Base-by-base conservation (phyloP, 176 grass and related monocot genomes). In the Pontederia crassipes region DNA sequence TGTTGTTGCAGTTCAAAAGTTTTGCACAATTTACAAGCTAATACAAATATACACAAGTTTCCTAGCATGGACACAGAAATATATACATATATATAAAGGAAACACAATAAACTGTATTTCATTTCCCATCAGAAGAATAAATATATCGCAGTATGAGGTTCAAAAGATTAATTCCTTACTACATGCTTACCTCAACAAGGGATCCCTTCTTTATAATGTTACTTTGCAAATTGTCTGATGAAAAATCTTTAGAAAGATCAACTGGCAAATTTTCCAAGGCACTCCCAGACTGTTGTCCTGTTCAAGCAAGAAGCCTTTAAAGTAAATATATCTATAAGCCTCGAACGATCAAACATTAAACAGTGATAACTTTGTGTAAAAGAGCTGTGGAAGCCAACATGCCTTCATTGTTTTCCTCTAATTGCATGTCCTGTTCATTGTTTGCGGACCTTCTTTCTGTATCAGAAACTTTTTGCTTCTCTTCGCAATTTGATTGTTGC, bases 131-230 rank as follows among this genome's bases (percentile, higher is more conserved):
- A 58, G 1, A 28, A 11, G 13, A 58, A 64, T 24, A 27, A 11
- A 20, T 49, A 35, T 35, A 35, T 49, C 10, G 8, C 45, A 49
- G 3, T 10, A 26, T 64, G 40, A 2, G 48, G 29, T 35, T 35
- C 29, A 49, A 17, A 50, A 50, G 15, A 17, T n/a, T 9, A 45
- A 61, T 49, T 64, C 13, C 17, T 40, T 26, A 18, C 10, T 12
- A 65, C 17, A 28, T 17, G 71, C 58, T 70, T 28, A 98, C 94
- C 85, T 99, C 94, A 14, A 99, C 85, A 65, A 60, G 57, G 57
- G 88, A 89, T 69, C 85, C 94, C 58, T 88, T 99, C 66, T 73
- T 69, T 53, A 99, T 88, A 53, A 67, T 82, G 77, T 75, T 83
- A 72, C 74, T 79, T 46, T 77, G 81, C 48, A 82, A 67, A 72